Evolutionary conservation across 2,329 filamentous ascomycete species (phyloP), one percentile per base, ranked within the genome.

Genomic region (Pseudophaeomoniella oleicola): DNA sequence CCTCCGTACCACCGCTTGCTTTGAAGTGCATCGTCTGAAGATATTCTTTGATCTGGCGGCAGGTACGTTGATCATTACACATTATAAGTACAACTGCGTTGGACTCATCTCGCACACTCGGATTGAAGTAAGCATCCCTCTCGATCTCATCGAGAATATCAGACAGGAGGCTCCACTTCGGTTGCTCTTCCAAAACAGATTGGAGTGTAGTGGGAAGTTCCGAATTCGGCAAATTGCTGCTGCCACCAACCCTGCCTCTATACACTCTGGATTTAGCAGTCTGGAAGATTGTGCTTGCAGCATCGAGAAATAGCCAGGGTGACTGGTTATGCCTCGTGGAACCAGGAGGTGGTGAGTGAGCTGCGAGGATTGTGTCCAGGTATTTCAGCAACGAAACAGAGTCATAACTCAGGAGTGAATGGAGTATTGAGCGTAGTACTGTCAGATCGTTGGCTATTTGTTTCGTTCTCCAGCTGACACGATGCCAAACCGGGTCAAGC

Each of bases 401-500:
- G 57, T 98, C 90, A 46, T 90, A 84, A 2, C 80, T 79, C 16
- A 98, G 69, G 14, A 98, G 66, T 35, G 71, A 72, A 48, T 88
- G 81, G 12, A 98, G 69, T 55, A 96, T 79, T 15, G 75, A 77
- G 39, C 88, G 74, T 27, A 98, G 67, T 13, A 94, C 77, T 1
- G 79, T 81, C 46, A 98, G 58, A 53, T 96, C 90, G 49, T 78
- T 81, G 39, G 93, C 88, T 46, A 98, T 94, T 58, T 94, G 87
- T 50, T 81, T 84, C 2, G 88, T 96, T 58, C 90, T 86, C 69
- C 83, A 93, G 55, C 82, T 94, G 36, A 94, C 83, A 37, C 90
- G 76, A 62, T 98, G 90, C 90, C 90, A 98, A 40, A 96, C 87
- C 3, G 88, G 87, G 51, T 96, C 87, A 13, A 98, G 65, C 56